phyloP scores from a whole-genome alignment of 768 basidiomycete species.

The Hygrophoropsis aurantiaca region DNA sequence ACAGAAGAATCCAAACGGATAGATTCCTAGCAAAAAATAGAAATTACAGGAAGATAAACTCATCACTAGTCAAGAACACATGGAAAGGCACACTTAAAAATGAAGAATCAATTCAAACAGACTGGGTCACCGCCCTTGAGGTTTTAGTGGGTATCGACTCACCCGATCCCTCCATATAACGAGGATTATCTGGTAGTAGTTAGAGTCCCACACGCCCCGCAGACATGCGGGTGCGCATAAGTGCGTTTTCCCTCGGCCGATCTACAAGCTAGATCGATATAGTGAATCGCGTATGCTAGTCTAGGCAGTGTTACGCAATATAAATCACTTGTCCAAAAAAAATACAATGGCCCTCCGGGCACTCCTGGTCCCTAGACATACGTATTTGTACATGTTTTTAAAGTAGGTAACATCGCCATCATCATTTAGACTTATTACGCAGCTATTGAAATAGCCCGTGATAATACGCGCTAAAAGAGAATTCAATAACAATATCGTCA shows the following conservation, averaged over 20 bases:
- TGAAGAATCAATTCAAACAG: constrained; percentile 4
- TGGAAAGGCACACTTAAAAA: constrained; percentile 16
- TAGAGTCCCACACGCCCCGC: constrained; percentile 3
- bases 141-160: constrained; percentile 34
- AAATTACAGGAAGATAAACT: too few relatives aligned
- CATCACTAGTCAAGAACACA: constrained; percentile 3
- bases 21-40: too few relatives aligned
- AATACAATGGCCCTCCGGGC: too few relatives aligned
- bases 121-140: constrained; percentile 22
- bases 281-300: constrained; percentile 1
- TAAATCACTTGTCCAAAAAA: constrained; percentile 2
- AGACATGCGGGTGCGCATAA: background rate
- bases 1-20: too few relatives aligned
- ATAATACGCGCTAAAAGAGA: too few relatives aligned
- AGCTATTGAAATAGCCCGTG: too few relatives aligned
- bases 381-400: too few relatives aligned
- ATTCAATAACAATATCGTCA: too few relatives aligned
- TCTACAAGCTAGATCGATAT: background rate
- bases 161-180: background rate
- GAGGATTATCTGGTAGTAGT: background rate
- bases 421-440: too few relatives aligned
- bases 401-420: too few relatives aligned
- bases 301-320: constrained; percentile 1
- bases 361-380: too few relatives aligned
- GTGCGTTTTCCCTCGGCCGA: background rate